These are phyloP conservation scores for Pontederia crassipes DNA, from an alignment of 176 grass and related monocot species.

Conservation along the genomic window DNA sequence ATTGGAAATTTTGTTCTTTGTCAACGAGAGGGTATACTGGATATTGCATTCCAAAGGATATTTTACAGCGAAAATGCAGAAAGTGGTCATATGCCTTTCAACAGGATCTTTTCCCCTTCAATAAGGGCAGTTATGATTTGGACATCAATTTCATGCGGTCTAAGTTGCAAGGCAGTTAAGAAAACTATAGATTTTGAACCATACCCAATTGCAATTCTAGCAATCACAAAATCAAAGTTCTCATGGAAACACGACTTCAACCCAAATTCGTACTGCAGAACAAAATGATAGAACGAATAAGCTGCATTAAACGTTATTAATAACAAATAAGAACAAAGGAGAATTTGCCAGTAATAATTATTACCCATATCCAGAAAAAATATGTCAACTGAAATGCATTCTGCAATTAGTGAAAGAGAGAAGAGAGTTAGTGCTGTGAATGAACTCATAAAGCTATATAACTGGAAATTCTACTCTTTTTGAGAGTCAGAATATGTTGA, in stretches of 20 bases:
- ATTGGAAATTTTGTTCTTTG: no score
- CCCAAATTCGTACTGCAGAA: not conserved
- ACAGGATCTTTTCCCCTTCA: no score
- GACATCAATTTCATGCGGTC: not conserved
- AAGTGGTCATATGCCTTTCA: no score
- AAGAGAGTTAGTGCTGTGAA: not conserved
- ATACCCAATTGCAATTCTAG: not conserved
- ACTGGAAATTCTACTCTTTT: no score
- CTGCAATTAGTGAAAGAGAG: not conserved
- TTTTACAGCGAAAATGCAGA: no score
- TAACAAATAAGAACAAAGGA: not conserved
- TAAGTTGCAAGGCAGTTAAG: not conserved
- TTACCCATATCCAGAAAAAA: not conserved
- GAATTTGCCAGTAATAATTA: no score
- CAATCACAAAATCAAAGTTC: not conserved
- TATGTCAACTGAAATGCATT: not conserved
- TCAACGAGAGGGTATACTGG: no score
- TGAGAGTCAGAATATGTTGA: no score
- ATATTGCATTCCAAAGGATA: no score
- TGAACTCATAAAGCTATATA: no score
- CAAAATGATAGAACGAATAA: not conserved
- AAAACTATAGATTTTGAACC: not conserved
- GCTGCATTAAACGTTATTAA: not conserved
- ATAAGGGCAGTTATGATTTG: no score
- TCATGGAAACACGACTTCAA: conserved; percentile 1